phyloP scores from a whole-genome alignment of 768 basidiomycete species.

The Hygrophorus russula region DNA sequence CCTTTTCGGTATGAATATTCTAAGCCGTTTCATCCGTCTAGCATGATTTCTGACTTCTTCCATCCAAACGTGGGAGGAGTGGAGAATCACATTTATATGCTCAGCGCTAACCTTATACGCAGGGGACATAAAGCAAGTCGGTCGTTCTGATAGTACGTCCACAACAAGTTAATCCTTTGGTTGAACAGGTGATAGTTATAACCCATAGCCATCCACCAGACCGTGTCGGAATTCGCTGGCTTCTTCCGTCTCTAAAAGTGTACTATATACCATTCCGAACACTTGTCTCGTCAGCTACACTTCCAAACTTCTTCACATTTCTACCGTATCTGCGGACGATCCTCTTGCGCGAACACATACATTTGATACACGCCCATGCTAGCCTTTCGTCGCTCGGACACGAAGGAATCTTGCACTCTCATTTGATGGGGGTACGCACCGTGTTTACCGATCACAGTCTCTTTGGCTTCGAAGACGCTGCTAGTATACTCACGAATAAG shows the following conservation, averaged over 20 bases:
- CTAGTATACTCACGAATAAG: conserved; percentile 96
- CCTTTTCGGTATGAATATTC: not conserved
- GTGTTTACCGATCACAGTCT: conserved; percentile 97
- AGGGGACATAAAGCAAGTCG: conserved; percentile 71
- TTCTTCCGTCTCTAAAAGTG: conserved; percentile 79
- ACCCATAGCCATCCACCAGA: conserved; percentile 86
- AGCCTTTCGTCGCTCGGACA: conserved; percentile 84
- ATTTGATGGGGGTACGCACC: conserved; percentile 76
- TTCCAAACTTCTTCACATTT: conserved; percentile 90
- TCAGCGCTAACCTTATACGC: conserved; percentile 71
- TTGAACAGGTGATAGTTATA: conserved; percentile 75
- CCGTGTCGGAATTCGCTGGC: conserved; percentile 83
- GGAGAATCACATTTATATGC: conserved; percentile 92
- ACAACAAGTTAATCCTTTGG: not conserved
- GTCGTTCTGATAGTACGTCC: not conserved
- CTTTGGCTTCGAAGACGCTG: conserved; percentile 95
- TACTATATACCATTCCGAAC: conserved; percentile 89
- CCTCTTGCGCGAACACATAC: conserved; percentile 73
- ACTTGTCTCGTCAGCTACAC: conserved; percentile 83
- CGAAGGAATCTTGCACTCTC: conserved; percentile 85
- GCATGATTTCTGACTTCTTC: conserved; percentile 97
- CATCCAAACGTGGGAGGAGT: conserved; percentile 91
- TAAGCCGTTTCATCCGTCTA: conserved; percentile 17
- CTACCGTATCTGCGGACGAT: conserved; percentile 89
- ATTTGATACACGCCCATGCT: conserved; percentile 87